These are phyloP conservation scores for Casuarina equisetifolia DNA, from an alignment of 306 rosid species.

Conservation along the genomic window DNA sequence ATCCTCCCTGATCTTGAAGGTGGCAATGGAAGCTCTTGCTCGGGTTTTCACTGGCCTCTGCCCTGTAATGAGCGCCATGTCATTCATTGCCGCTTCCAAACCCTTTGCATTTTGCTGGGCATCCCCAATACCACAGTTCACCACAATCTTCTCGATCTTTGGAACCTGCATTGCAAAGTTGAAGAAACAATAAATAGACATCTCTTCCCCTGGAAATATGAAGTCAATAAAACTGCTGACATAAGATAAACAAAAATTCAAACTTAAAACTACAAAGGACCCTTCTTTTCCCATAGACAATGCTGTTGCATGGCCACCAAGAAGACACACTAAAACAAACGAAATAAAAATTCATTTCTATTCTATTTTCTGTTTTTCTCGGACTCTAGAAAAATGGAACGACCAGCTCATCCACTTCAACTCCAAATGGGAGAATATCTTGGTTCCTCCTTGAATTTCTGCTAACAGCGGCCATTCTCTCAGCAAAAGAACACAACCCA, in stretches of 20 bases:
- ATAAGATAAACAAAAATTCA: not conserved
- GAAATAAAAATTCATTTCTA: not conserved
- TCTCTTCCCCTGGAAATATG: not conserved
- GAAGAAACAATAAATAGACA: slow-evolving; percentile 10
- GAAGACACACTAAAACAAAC: not conserved
- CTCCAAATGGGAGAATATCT: slow-evolving; percentile 2
- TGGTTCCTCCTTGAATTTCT: not conserved
- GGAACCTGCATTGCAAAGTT: slow-evolving; percentile 63
- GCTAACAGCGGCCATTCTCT: slow-evolving; percentile 1
- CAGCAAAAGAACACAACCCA: slow-evolving; percentile 8
- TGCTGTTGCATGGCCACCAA: not conserved
- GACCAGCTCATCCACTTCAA: not conserved
- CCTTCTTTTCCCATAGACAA: not conserved
- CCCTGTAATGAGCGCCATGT: slow-evolving; percentile 78
- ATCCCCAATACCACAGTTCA: slow-evolving; percentile 95
- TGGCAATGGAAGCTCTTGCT: slow-evolving; percentile 78
- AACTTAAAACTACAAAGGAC: not conserved
- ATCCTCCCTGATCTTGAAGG: slow-evolving; percentile 97
- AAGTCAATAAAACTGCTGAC: not conserved
- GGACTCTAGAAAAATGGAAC: not conserved
- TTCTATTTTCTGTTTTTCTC: not conserved
- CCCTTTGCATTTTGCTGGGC: slow-evolving; percentile 98
- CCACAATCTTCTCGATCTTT: slow-evolving; percentile 83
- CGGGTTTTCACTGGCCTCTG: slow-evolving; percentile 92
- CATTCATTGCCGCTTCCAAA: slow-evolving; percentile 86